Evolutionary conservation across 805 yeast species (phyloP).

Genomic region (Saturnispora silvae): DNA sequence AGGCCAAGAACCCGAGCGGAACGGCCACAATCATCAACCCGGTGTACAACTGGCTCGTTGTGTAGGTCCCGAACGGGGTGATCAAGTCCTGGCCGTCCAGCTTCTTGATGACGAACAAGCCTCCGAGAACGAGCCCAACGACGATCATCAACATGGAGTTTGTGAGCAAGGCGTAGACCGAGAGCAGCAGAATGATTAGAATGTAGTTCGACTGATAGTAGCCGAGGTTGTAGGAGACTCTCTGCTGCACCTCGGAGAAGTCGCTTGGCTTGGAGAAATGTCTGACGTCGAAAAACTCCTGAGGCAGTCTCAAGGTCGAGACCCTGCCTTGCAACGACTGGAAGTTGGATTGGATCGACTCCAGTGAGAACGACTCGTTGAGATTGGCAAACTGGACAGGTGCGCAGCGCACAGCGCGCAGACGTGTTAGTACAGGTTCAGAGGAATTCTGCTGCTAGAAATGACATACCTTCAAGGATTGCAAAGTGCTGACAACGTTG

Average conservation of each 20-base stretch:
- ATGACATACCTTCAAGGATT: conserved; percentile 2
- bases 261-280: conserved; percentile 85
- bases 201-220: conserved; percentile 84
- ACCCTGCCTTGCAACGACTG: conserved; percentile 50
- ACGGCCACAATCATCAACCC: conserved; percentile 61
- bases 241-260: conserved; percentile 78
- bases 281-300: conserved; percentile 86
- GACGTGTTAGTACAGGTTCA: too few relatives aligned
- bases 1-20: conserved; percentile 33
- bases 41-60: conserved; percentile 82
- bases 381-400: conserved; percentile 24
- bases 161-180: conserved; percentile 79
- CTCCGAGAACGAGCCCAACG: conserved; percentile 58
- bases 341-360: conserved; percentile 33
- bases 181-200: conserved; percentile 57
- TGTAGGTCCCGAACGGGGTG: conserved; percentile 61
- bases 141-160: conserved; percentile 80
- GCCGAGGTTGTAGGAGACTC: conserved; percentile 78
- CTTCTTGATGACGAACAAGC: conserved; percentile 67
- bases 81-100: conserved; percentile 77
- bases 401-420: too few relatives aligned
- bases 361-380: conserved; percentile 40
- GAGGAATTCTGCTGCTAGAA: too few relatives aligned
- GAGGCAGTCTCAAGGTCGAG: conserved; percentile 73
- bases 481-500: conserved; percentile 1